These are phyloP conservation scores for Pleomassaria siparia DNA, from an alignment of 2,329 filamentous ascomycete genomes.

Conservation along the genomic window DNA sequence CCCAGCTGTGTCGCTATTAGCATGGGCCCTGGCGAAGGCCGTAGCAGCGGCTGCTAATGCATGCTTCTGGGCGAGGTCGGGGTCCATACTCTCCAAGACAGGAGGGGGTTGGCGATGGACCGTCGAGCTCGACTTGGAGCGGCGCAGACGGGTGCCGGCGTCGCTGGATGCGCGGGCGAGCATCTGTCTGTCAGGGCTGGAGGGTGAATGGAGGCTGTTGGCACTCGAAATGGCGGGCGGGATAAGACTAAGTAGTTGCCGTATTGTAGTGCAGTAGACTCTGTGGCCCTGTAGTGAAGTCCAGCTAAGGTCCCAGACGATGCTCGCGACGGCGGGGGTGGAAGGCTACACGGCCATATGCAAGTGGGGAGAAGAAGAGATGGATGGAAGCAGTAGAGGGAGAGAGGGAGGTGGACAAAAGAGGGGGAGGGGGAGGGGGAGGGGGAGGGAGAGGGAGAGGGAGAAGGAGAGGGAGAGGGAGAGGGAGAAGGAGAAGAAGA, in stretches of 20 bases:
- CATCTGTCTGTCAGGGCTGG: conserved; percentile 27
- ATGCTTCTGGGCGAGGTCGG: conserved; percentile 35
- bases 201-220: not conserved
- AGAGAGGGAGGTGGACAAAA: not conserved
- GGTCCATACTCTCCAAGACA: conserved; percentile 24
- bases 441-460: not conserved
- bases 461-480: not conserved
- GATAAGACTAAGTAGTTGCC: conserved; percentile 21
- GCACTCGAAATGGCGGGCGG: conserved; percentile 11
- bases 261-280: not conserved
- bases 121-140: conserved; percentile 40
- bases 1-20: conserved; percentile 18
- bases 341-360: not conserved
- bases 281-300: not conserved
- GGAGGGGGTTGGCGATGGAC: conserved; percentile 25
- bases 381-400: not conserved
- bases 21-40: conserved; percentile 38
- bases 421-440: not conserved
- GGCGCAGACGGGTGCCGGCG: conserved; percentile 39
- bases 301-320: not conserved
- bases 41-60: conserved; percentile 42
- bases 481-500: not conserved
- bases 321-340: not conserved
- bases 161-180: conserved; percentile 40
- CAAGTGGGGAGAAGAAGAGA: not conserved